These are phyloP conservation scores for Rhinocladiella mackenziei DNA, from an alignment of 2,329 filamentous ascomycete genomes.

Conservation along the genomic window DNA sequence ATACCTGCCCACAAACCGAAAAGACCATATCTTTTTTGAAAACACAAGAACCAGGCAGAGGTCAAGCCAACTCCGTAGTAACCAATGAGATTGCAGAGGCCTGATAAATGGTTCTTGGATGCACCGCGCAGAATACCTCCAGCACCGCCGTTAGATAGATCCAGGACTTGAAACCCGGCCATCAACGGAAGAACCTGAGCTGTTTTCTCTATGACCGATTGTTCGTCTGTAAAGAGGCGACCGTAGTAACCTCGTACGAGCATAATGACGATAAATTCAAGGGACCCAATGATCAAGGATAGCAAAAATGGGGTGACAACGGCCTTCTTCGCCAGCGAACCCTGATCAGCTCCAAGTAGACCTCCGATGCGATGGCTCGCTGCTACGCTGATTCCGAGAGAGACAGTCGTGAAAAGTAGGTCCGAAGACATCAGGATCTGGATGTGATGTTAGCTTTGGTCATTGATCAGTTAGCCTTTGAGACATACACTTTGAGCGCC, in stretches of 20 bases:
- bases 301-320: constrained; percentile 14
- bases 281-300: constrained; percentile 11
- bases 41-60: constrained; percentile 25
- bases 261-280: constrained; percentile 15
- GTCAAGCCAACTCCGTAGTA: constrained; percentile 21
- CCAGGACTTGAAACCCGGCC: constrained; percentile 19
- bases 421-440: constrained; percentile 23
- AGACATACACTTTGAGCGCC: constrained; percentile 18
- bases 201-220: constrained; percentile 8
- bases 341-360: constrained; percentile 12
- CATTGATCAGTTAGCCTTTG: background rate
- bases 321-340: constrained; percentile 1
- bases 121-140: constrained; percentile 17
- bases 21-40: constrained; percentile 17
- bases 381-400: constrained; percentile 15
- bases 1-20: constrained; percentile 27
- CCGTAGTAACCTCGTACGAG: constrained; percentile 9
- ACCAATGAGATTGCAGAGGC: constrained; percentile 16
- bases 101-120: constrained; percentile 15
- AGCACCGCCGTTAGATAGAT: constrained; percentile 18
- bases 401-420: constrained; percentile 17
- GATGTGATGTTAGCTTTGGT: background rate
- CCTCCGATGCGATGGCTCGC: constrained; percentile 14
- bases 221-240: constrained; percentile 12
- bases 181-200: constrained; percentile 15